Base-by-base conservation (phyloP, 345 rosid genomes). In the Dovyalis caffra region DNA sequence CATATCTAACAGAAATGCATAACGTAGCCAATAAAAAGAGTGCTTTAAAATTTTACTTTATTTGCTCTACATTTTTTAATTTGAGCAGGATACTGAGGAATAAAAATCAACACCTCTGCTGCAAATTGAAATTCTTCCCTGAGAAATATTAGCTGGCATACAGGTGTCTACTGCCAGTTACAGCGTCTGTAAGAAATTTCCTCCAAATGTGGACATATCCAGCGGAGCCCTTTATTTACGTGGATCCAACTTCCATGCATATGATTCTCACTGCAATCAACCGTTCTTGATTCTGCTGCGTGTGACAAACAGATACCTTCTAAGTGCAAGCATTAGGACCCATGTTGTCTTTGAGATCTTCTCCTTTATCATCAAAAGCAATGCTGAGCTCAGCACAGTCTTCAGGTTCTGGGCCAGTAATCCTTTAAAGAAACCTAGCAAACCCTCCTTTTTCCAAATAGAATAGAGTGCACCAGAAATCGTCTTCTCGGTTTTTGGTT, bases 201-300 rank as follows among this genome's bases (percentile, higher is more conserved):
- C 2, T 33, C 35, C 40, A 33, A 28, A 18, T 47, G 58, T 18
- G 32, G 67, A 43, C 40, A 25, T 38, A 28, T 32, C 29, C 26
- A 10, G 53, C 15, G 47, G 64, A 70, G 64, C 68, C 32, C 35
- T 57, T 61, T 66, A 18, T 57, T 67, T 66, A 61, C 38, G 56
- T 26, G 18, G 69, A 26, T 34, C 5, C 38, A 35, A 35, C 38
- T 35, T 15, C 35, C 40, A 40, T n/a, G 74, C 33, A 43, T 20
- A 25, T 62, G 49, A 66, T 70, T 68, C 38, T 68, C 25, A 31
- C 6, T 20, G 47, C n/a, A 40, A 66, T 76, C 76, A 83, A 58
- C 77, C 72, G 2, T 68, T 84, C 84, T 90, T 90, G 77, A 88
- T 71, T 64, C 85, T 85, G 77, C 79, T 20, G 11, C 28, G 81